A percentile compares a stretch with the other conserved stretches of the same genome.
Evolutionary conservation across 2,329 filamentous ascomycete species (phyloP).

Genomic region (Calonectria naviculata): DNA sequence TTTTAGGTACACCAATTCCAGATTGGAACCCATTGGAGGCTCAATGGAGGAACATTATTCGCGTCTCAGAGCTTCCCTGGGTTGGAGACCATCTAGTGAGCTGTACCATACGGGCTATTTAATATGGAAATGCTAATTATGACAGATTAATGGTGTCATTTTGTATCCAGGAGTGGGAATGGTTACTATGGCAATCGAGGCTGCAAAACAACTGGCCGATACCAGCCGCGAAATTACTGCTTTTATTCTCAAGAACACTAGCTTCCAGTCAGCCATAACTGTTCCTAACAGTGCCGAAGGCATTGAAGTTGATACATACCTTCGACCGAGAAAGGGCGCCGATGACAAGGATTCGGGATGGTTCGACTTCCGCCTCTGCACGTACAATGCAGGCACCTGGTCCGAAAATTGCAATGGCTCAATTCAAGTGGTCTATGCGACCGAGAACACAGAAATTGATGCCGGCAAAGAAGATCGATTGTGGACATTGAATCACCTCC

Average conservation of each 20-base stretch:
- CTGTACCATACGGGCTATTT: neutral
- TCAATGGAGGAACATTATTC: constrained; percentile 2
- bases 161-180: neutral
- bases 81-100: neutral
- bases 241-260: neutral
- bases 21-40: neutral
- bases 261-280: neutral
- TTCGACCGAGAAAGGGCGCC: neutral
- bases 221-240: neutral
- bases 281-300: neutral
- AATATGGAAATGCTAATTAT: neutral
- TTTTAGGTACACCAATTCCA: neutral
- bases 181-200: constrained; percentile 11
- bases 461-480: neutral
- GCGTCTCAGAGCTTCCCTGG: neutral
- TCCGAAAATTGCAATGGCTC: neutral
- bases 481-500: neutral
- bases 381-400: constrained; percentile 50
- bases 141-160: neutral
- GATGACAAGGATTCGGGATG: neutral
- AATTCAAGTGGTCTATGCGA: neutral
- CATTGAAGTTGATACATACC: neutral
- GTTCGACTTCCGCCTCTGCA: constrained; percentile 34
- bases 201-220: neutral
- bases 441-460: neutral